These are phyloP conservation scores for Paradendryphiella salina DNA, from an alignment of 2,329 filamentous ascomycete species.

Conservation along the genomic window DNA sequence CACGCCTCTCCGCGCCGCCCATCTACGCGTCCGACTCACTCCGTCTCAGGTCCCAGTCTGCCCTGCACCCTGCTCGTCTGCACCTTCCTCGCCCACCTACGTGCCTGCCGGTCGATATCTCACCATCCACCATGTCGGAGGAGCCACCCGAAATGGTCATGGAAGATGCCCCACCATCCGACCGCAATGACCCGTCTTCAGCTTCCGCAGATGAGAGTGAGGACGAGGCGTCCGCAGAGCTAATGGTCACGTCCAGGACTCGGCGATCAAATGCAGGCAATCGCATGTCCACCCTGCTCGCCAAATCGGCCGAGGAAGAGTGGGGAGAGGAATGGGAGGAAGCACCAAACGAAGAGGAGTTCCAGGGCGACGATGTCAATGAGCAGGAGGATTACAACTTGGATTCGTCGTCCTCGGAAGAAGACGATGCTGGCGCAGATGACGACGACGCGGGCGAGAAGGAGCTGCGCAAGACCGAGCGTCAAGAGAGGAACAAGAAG, in stretches of 20 bases:
- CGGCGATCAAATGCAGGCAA: constrained; percentile 48
- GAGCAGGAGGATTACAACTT: constrained; percentile 73
- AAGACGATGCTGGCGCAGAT: constrained; percentile 67
- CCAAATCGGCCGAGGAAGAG: constrained; percentile 37
- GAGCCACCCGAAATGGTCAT: constrained; percentile 18
- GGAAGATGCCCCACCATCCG: constrained; percentile 15
- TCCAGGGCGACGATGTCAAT: constrained; percentile 57
- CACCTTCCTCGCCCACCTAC: constrained; percentile 26
- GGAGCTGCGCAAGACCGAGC: constrained; percentile 77
- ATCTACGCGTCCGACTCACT: constrained; percentile 14
- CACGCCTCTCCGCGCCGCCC: too few species aligned
- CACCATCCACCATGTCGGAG: constrained; percentile 19
- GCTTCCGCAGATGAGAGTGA: constrained; percentile 35
- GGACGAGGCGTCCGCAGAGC: constrained; percentile 35
- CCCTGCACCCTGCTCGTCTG: constrained; percentile 25
- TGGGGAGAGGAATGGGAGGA: constrained; percentile 66
- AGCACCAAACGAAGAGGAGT: constrained; percentile 61
- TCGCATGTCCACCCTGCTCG: constrained; percentile 47
- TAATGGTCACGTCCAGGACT: constrained; percentile 47
- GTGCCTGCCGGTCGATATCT: constrained; percentile 3
- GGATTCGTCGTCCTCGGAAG: constrained; percentile 76
- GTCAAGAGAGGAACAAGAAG: constrained; percentile 68
- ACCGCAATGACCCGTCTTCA: constrained; percentile 14
- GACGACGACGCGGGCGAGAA: constrained; percentile 86
- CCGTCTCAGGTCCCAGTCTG: constrained; percentile 24